A percentile compares a stretch with the other conserved stretches of the same genome.
These are phyloP conservation scores for Sugiyamaella xylanicola DNA, from an alignment of 1,139 yeast genomes.

Conservation along the genomic window DNA sequence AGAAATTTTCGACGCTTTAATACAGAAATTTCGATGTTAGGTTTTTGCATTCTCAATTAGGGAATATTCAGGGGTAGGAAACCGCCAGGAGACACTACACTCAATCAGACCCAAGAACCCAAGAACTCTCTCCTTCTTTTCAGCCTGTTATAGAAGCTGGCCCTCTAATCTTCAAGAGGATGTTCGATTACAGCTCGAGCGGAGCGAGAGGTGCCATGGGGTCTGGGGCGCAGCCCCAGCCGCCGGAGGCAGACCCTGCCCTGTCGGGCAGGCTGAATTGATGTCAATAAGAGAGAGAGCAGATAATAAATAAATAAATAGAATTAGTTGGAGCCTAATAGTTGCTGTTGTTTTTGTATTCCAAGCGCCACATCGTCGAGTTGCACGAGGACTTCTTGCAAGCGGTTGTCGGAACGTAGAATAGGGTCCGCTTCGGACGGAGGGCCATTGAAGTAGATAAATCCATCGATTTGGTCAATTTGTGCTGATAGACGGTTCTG, in stretches of 20 bases:
- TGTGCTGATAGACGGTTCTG: slow-evolving; percentile 41
- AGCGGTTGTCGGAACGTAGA: slow-evolving; percentile 8
- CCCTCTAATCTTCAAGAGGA: too few relatives aligned
- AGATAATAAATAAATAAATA: slow-evolving; percentile 13
- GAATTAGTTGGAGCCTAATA: not conserved
- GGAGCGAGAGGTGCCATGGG: too few relatives aligned
- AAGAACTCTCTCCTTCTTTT: too few relatives aligned
- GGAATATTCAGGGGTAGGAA: slow-evolving; percentile 12
- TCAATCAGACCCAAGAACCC: too few relatives aligned
- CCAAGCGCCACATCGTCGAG: slow-evolving; percentile 11
- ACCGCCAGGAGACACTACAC: too few relatives aligned
- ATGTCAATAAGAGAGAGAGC: not conserved
- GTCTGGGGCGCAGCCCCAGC: too few relatives aligned
- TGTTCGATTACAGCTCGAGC: too few relatives aligned
- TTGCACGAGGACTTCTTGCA: slow-evolving; percentile 10
- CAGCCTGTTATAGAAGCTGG: not conserved
- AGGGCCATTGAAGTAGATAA: slow-evolving; percentile 35
- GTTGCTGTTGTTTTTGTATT: slow-evolving; percentile 6
- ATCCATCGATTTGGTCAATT: slow-evolving; percentile 42
- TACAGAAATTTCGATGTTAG: slow-evolving; percentile 15
- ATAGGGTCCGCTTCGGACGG: not conserved
- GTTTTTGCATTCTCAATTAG: slow-evolving; percentile 2
- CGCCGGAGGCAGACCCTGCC: too few relatives aligned
- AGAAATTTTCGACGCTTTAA: not conserved
- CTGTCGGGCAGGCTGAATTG: too few relatives aligned